Base-by-base conservation (phyloP, 306 rosid genomes). In the Adenanthera pavonina region DNA sequence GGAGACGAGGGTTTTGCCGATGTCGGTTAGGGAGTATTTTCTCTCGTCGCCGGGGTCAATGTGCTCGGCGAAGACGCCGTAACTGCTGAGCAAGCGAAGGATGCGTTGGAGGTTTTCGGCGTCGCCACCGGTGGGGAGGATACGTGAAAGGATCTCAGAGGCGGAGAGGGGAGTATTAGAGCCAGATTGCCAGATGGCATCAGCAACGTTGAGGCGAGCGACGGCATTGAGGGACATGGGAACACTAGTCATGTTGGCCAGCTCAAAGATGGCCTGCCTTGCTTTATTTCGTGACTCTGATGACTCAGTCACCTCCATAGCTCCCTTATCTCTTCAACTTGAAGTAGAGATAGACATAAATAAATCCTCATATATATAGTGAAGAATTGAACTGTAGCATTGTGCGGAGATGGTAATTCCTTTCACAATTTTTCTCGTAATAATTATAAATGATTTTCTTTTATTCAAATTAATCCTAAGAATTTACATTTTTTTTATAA, bases 211-310 rank as follows among this genome's bases (percentile, higher is more conserved):
- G 88, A 94, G 98, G 19, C 92, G 97, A 2, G 88, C 97, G 86
- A 91, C 82, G 77, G 97, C 98, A 85, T 92, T 91, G 16, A 94
- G 86, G 3, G 97, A 90, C 97, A 94, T 92, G 3, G 98, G 98
- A 3, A 94, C 97, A 56, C 98, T 92, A 78, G 91, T 94, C 98
- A 94, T 91, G 91, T 94, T 92, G 11, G 97, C 97, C 0, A 92
- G 91, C 53, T 92, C 98, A 2, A 91, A 35, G 25, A 94, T 92
- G 16, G 77, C 83, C 0, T 91, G 66, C 62, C 94, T 86, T 0
- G 97, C 93, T 82, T 76, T 79, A 72, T 89, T 94, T 17, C 88
- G 65, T 6, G 76, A 61, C 20, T 85, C 93, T 0, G 70, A 47
- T 15, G 14, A 51, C 14, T 78, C 87, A 3, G 64, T 12, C 52